Conservation (phyloP, 306 rosid genomes). For the Acacia melanoxylon region DNA sequence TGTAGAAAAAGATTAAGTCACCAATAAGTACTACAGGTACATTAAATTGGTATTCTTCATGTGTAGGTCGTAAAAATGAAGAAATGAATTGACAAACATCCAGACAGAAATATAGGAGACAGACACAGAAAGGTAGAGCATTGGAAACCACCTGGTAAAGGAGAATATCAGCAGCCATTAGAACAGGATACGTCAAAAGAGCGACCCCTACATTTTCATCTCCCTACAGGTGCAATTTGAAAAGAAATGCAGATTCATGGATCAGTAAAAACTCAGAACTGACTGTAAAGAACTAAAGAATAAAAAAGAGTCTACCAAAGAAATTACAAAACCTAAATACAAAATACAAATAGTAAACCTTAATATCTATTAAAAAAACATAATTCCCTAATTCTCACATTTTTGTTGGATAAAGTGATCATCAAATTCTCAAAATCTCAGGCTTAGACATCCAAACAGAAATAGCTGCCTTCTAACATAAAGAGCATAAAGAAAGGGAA, state of each 20-base stretch:
- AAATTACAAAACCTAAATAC: not conserved
- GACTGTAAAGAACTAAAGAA: not conserved
- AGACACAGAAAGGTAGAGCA: slow-evolving; percentile 18
- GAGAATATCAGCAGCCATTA: slow-evolving; percentile 99
- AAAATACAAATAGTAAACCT: slow-evolving; percentile 5
- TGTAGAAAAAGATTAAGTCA: slow-evolving; percentile 10
- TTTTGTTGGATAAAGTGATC: too few relatives aligned
- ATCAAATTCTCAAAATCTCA: too few relatives aligned
- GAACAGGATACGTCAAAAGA: slow-evolving; percentile 95
- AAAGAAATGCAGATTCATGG: slow-evolving; percentile 32
- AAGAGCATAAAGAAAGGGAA: too few relatives aligned
- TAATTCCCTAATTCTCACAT: not conserved
- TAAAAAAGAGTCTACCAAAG: slow-evolving; percentile 11
- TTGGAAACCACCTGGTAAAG: slow-evolving; percentile 75
- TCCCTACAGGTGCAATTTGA: slow-evolving; percentile 62
- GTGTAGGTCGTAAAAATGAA: not conserved
- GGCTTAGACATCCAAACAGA: too few relatives aligned
- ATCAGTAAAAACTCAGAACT: slow-evolving; percentile 17
- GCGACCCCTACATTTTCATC: slow-evolving; percentile 97
- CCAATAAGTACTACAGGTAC: slow-evolving; percentile 23
- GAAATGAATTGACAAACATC: slow-evolving; percentile 2
- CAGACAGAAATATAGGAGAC: slow-evolving; percentile 15
- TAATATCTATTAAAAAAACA: slow-evolving; percentile 3
- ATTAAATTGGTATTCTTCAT: slow-evolving; percentile 24
- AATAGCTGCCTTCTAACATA: too few relatives aligned